A percentile compares a stretch with the other conserved stretches of the same genome.
Evolutionary conservation across 1,139 yeast genomes (phyloP).

Genomic region (Yamadazyma triangularis): DNA sequence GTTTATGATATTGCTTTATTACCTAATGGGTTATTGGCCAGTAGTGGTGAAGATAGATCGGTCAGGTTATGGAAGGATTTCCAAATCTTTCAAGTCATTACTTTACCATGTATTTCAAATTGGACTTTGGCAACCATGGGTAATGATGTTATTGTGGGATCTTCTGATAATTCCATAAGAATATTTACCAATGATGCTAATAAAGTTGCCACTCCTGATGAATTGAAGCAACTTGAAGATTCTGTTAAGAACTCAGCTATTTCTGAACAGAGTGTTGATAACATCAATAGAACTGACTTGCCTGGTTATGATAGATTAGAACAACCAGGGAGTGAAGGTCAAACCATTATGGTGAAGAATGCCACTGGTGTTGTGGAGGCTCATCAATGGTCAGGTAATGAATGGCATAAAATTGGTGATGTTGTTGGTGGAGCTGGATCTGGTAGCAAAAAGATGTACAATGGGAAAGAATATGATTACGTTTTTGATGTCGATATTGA

Average conservation of each 20-base stretch:
- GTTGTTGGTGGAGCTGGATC: constrained; percentile 65
- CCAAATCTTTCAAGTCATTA: constrained; percentile 61
- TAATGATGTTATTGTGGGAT: constrained; percentile 77
- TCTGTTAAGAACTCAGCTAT: constrained; percentile 63
- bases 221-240: constrained; percentile 47
- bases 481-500: constrained; percentile 93
- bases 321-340: constrained; percentile 76
- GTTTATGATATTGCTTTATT: constrained; percentile 62
- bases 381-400: constrained; percentile 70
- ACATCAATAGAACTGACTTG: constrained; percentile 61
- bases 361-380: constrained; percentile 71
- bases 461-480: constrained; percentile 79
- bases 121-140: constrained; percentile 69
- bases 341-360: constrained; percentile 71
- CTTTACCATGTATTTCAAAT: constrained; percentile 80
- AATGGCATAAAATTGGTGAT: constrained; percentile 89
- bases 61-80: constrained; percentile 71
- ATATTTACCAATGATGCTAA: constrained; percentile 54
- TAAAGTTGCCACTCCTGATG: constrained; percentile 53
- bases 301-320: constrained; percentile 60
- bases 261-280: constrained; percentile 56
- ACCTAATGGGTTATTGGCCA: constrained; percentile 58
- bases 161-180: constrained; percentile 73
- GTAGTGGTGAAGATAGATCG: constrained; percentile 87
- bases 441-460: constrained; percentile 51